Evolutionary conservation across 148 eudicot genomes (phyloP), one percentile per base, ranked within the genome.

Genomic region (Gaultheria prostrata): DNA sequence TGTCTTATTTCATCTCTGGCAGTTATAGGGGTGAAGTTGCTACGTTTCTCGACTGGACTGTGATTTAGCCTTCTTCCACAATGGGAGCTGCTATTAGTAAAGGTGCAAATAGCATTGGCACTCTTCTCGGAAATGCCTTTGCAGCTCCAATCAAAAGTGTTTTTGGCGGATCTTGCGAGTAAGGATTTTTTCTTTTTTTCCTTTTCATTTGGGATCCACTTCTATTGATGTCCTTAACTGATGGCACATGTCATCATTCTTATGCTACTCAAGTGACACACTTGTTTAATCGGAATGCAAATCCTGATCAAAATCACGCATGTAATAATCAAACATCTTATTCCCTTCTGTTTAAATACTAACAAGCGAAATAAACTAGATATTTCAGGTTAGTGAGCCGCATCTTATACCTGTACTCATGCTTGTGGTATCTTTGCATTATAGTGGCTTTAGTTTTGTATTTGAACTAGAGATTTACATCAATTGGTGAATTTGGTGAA

Each of bases 151-250:
- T 86, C 45, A 90, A 90, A 88, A 54, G 88, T 49, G 50, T 90
- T 24, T 85, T 90, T 54, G 84, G 86, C 18, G 86, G 86, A 51
- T 90, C 92, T 17, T 90, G 92, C 88, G 39, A 86, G 92, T 90
- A 90, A 76, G 89, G 43, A 69, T 56, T 13, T 80, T 63, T 77
- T 32, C 49, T 20, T 26, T 61, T 33, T 78, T 24, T 26, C 12
- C 33, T 13, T 35, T 79, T 21, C 46, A 26, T 76, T 46, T 1
- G 20, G 48, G 43, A 39, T 46, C 7, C 28, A 39, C 49, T 7
- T 45, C 49, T 74, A 39, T 39, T 39, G 43, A 39, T 39, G 43
- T 39, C 43, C 43, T 39, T 39, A 39, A 39, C 43, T 39, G 43
- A 39, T 77, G 39, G 35, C 39, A 28, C 30, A 51, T 77, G 26